These are phyloP conservation scores for Phaeolepiota aurea DNA, from an alignment of 768 basidiomycete genomes.

Conservation along the genomic window DNA sequence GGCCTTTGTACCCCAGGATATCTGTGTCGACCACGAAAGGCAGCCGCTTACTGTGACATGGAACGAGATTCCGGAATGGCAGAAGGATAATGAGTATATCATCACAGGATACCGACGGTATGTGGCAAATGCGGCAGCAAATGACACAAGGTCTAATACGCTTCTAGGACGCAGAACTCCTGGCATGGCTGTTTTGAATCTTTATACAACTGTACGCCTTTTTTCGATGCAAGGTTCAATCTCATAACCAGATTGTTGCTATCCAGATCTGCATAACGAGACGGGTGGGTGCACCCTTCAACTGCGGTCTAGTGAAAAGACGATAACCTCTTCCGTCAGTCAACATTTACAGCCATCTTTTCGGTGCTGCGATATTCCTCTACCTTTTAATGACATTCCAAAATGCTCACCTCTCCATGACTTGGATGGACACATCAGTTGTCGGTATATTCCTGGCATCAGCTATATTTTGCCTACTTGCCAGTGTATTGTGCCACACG, in stretches of 20 bases:
- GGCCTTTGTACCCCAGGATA: too few species aligned
- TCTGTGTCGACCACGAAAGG: too few species aligned
- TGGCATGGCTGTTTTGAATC: constrained; percentile 60
- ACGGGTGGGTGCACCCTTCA: constrained; percentile 40
- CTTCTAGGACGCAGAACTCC: constrained; percentile 43
- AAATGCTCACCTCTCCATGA: constrained; percentile 39
- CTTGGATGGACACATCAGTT: constrained; percentile 53
- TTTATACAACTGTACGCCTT: constrained; percentile 54
- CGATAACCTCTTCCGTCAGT: constrained; percentile 32
- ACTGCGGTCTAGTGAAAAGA: constrained; percentile 7
- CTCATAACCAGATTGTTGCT: constrained; percentile 10
- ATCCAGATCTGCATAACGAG: constrained; percentile 69
- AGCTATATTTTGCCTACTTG: constrained; percentile 62
- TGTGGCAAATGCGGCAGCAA: too few species aligned
- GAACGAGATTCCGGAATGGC: constrained; percentile 60
- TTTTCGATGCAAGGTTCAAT: constrained; percentile 8
- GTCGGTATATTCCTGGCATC: constrained; percentile 60
- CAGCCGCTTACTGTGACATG: constrained; percentile 34
- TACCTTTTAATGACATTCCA: constrained; percentile 48
- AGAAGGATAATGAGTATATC: constrained; percentile 69
- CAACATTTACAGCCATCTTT: constrained; percentile 80
- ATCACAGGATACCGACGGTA: constrained; percentile 63
- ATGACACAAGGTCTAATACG: background rate
- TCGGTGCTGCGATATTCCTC: constrained; percentile 56
- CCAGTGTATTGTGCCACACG: constrained; percentile 70